Evolutionary conservation across 2,329 filamentous ascomycete species (phyloP).

Genomic region (Pseudogymnoascus sp.): DNA sequence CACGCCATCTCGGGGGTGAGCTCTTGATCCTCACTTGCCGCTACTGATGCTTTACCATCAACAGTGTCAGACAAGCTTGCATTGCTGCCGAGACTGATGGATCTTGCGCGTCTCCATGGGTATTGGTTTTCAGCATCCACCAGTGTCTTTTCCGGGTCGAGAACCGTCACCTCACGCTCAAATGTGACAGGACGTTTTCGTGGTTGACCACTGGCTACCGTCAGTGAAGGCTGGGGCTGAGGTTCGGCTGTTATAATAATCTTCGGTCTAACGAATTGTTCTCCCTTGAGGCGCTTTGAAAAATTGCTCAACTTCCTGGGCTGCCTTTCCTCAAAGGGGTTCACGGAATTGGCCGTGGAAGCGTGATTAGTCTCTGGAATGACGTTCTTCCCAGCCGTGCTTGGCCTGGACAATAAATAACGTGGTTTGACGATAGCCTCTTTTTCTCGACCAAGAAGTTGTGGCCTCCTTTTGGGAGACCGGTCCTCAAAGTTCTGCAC

Average conservation of each 20-base stretch:
- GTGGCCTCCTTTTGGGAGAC: not conserved
- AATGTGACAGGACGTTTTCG: not conserved
- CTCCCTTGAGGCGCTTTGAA: not conserved
- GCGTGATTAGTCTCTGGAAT: not conserved
- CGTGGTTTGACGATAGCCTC: not conserved
- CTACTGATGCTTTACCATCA: not conserved
- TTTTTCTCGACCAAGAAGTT: not conserved
- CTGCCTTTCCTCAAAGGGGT: not conserved
- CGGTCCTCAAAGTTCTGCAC: not conserved
- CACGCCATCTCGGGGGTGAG: slow-evolving; percentile 17
- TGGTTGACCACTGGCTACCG: not conserved
- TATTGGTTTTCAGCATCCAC: slow-evolving; percentile 15
- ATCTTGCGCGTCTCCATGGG: slow-evolving; percentile 12
- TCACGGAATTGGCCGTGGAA: not conserved
- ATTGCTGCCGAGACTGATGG: slow-evolving; percentile 17
- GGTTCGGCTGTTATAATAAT: not conserved
- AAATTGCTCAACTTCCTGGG: not conserved
- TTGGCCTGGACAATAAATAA: not conserved
- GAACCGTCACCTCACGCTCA: not conserved
- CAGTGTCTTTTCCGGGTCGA: slow-evolving; percentile 19
- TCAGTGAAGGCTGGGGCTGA: not conserved
- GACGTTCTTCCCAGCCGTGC: not conserved
- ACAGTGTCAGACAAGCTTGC: slow-evolving; percentile 14
- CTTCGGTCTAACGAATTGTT: not conserved
- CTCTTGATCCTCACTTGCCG: slow-evolving; percentile 13